These are phyloP conservation scores for Nadsonia starkeyi-henricii DNA, from an alignment of 1,139 yeast species.

Conservation along the genomic window DNA sequence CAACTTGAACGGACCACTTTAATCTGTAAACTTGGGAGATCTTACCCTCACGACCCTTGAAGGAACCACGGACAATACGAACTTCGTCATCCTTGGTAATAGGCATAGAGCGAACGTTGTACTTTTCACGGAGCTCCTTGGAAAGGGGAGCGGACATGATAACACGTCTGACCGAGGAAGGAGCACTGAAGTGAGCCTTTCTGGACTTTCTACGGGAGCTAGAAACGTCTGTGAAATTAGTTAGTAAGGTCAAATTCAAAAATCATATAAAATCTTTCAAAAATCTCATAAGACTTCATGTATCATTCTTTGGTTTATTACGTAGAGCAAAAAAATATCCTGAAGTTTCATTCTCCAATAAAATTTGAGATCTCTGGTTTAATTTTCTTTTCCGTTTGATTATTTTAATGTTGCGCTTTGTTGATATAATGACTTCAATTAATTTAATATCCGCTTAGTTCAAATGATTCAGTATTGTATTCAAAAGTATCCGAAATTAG, in stretches of 20 bases:
- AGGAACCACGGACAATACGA: conserved; percentile 93
- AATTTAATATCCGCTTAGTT: too few species aligned
- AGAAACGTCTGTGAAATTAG: conserved; percentile 52
- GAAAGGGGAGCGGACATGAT: conserved; percentile 98
- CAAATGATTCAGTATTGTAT: too few species aligned
- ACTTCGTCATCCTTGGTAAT: conserved; percentile 98
- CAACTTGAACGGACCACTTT: conserved; percentile 92
- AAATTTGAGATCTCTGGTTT: too few species aligned
- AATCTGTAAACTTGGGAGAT: conserved; percentile 97
- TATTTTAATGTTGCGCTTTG: too few species aligned
- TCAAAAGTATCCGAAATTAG: too few species aligned
- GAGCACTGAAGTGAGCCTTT: conserved; percentile 99
- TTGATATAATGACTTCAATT: too few species aligned
- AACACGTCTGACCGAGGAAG: conserved; percentile 91
- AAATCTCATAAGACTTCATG: too few species aligned
- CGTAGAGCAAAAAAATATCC: too few species aligned
- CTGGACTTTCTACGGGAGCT: conserved; percentile 99
- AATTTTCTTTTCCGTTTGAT: too few species aligned
- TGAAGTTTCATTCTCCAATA: too few species aligned
- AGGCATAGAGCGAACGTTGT: conserved; percentile 92
- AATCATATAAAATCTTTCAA: too few species aligned
- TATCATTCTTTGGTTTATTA: too few species aligned
- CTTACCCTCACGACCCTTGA: conserved; percentile 99
- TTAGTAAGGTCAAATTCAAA: not conserved
- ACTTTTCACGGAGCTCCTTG: conserved; percentile 96